phyloP scores from a whole-genome alignment of 2,329 filamentous ascomycete species.

The Cladosporium velox region DNA sequence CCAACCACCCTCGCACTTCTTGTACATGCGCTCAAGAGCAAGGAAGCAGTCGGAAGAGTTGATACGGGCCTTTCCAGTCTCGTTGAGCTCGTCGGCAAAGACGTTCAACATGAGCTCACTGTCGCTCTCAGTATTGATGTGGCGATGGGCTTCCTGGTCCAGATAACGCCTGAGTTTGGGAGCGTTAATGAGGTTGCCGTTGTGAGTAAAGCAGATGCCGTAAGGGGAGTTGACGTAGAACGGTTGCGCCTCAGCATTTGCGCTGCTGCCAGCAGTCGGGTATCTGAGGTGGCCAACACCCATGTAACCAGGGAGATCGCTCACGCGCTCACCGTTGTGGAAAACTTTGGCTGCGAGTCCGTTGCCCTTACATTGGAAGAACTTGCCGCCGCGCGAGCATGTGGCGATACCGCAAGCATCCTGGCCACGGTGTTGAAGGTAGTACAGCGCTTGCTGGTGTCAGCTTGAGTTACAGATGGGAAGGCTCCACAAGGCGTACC shows the following conservation, averaged over 20 bases:
- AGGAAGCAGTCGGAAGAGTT: conserved; percentile 77
- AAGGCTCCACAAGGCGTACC: conserved; percentile 22
- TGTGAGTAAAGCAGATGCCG: conserved; percentile 78
- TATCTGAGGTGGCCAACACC: conserved; percentile 85
- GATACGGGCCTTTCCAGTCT: conserved; percentile 78
- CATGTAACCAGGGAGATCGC: conserved; percentile 80
- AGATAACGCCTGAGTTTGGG: conserved; percentile 69
- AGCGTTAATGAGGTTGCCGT: conserved; percentile 86
- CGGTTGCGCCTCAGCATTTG: conserved; percentile 83
- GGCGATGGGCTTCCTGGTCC: conserved; percentile 76
- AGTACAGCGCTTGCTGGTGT: conserved; percentile 36
- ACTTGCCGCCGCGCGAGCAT: conserved; percentile 72
- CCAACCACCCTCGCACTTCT: conserved; percentile 72
- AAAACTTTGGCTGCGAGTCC: conserved; percentile 87
- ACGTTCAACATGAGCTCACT: conserved; percentile 87
- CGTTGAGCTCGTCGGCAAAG: conserved; percentile 78
- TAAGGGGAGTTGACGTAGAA: conserved; percentile 89
- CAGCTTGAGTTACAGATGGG: conserved; percentile 45
- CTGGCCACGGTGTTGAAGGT: conserved; percentile 67
- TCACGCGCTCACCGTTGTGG: conserved; percentile 71
- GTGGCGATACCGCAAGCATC: conserved; percentile 85
- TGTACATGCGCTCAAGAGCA: conserved; percentile 71
- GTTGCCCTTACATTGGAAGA: conserved; percentile 88
- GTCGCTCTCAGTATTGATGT: conserved; percentile 89
- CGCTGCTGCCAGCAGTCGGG: conserved; percentile 82